phyloP scores from a whole-genome alignment of 1,284 basidiomycete genomes.

The Cryptococcus hybrid region DNA sequence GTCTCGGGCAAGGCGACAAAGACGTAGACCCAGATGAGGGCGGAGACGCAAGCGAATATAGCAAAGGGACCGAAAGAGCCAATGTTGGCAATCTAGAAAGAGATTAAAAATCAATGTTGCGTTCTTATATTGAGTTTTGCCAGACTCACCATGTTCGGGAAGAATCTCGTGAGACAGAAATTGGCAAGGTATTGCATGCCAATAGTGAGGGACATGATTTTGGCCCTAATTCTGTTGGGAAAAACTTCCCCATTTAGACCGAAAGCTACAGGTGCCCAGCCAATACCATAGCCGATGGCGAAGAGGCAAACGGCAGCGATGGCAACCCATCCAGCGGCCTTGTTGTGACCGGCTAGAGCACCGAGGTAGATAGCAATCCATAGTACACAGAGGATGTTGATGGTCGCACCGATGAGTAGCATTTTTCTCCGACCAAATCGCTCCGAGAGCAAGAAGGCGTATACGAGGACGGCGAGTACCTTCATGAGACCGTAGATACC shows the following conservation, averaged over 20 bases:
- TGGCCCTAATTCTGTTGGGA: constrained; percentile 14
- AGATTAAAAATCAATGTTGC: too few relatives aligned
- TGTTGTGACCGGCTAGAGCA: constrained; percentile 6
- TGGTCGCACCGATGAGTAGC: constrained; percentile 8
- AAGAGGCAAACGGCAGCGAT: constrained; percentile 13
- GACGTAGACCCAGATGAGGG: not conserved
- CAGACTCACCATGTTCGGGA: constrained; percentile 10
- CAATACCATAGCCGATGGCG: constrained; percentile 14
- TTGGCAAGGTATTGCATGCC: constrained; percentile 12
- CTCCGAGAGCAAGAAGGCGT: constrained; percentile 12
- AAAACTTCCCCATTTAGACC: constrained; percentile 12
- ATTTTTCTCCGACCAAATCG: constrained; percentile 10
- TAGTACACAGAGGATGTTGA: constrained; percentile 15
- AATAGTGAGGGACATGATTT: constrained; percentile 10
- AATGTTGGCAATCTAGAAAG: not conserved
- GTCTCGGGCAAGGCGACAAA: not conserved
- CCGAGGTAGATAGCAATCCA: constrained; percentile 17
- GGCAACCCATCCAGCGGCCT: constrained; percentile 13
- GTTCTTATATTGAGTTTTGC: too few relatives aligned
- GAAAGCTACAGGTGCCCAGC: constrained; percentile 14
- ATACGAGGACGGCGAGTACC: constrained; percentile 14
- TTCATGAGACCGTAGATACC: constrained; percentile 21
- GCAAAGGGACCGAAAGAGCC: not conserved
- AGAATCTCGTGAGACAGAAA: constrained; percentile 15
- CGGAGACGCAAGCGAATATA: not conserved